Conservation (phyloP, 495 filamentous ascomycete species). For the Podospora pseudopauciseta region DNA sequence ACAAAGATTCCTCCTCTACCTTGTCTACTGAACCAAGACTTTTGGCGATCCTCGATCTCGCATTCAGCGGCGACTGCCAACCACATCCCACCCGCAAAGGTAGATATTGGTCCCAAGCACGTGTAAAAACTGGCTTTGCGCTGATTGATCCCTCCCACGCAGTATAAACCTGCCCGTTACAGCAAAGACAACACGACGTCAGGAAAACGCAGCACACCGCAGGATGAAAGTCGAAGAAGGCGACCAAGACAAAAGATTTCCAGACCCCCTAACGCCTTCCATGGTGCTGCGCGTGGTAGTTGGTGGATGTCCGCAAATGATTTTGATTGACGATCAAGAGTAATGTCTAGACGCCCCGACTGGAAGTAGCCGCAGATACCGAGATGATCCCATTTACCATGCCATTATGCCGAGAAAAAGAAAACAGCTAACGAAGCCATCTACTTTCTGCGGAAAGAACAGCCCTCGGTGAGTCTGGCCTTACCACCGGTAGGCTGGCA, state of each 20-base stretch:
- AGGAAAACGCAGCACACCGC: slow-evolving; percentile 36
- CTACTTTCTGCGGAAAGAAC: slow-evolving; percentile 99
- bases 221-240: slow-evolving; percentile 36
- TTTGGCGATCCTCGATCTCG: slow-evolving; percentile 56
- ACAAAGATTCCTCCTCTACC: slow-evolving; percentile 42
- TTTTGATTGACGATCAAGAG: slow-evolving; percentile 39
- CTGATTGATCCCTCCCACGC: slow-evolving; percentile 49
- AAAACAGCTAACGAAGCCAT: slow-evolving; percentile 46
- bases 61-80: slow-evolving; percentile 27
- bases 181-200: slow-evolving; percentile 29
- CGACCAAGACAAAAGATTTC: slow-evolving; percentile 73
- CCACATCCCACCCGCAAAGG: slow-evolving; percentile 28
- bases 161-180: slow-evolving; percentile 43
- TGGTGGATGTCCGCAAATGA: slow-evolving; percentile 58
- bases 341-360: slow-evolving; percentile 51
- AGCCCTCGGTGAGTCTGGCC: slow-evolving; percentile 94
- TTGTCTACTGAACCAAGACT: slow-evolving; percentile 45
- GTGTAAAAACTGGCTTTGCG: slow-evolving; percentile 51
- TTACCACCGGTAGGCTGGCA: slow-evolving; percentile 98
- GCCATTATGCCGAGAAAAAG: slow-evolving; percentile 46
- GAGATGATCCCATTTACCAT: slow-evolving; percentile 44
- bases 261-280: slow-evolving; percentile 68
- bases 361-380: slow-evolving; percentile 47
- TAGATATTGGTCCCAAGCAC: slow-evolving; percentile 32
- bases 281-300: slow-evolving; percentile 42